Percentiles rank a stretch among this genome's conserved stretches.
These are phyloP conservation scores for Eimeria necatrix DNA, from an alignment of 169 alveolate species.

Conservation along the genomic window DNA sequence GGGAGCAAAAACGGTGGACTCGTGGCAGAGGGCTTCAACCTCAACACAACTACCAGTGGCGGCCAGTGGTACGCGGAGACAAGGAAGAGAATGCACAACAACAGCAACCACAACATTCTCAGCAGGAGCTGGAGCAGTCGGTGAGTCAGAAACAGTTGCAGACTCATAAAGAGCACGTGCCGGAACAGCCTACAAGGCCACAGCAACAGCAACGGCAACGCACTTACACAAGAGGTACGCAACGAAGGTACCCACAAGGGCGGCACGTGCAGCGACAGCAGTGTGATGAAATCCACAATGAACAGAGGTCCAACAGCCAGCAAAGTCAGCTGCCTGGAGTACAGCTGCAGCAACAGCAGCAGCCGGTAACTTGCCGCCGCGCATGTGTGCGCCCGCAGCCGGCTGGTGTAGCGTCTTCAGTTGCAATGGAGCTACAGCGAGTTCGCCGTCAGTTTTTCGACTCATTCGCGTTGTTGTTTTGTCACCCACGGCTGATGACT, in stretches of 20 bases:
- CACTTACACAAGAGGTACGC: not conserved
- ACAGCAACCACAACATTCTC: not conserved
- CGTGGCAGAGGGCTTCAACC: not conserved
- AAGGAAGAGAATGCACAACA: not conserved
- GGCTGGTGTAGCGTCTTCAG: constrained; percentile 5
- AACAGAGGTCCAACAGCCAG: constrained; percentile 4
- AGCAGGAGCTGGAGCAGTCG: not conserved
- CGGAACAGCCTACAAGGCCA: not conserved
- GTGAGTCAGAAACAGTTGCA: not conserved
- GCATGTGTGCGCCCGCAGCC: constrained; percentile 54
- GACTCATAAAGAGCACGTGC: not conserved
- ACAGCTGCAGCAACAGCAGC: constrained; percentile 38
- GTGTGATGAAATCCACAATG: not conserved
- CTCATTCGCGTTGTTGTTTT: constrained; percentile 15
- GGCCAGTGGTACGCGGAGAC: not conserved
- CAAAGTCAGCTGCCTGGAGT: not conserved
- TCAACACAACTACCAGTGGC: constrained; percentile 15
- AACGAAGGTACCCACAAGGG: not conserved
- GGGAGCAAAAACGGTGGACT: constrained; percentile 6
- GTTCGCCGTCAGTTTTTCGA: constrained; percentile 27
- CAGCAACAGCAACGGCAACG: not conserved
- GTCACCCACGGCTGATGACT: constrained; percentile 43
- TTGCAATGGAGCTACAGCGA: constrained; percentile 34
- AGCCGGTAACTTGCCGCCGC: constrained; percentile 5
- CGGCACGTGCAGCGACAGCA: not conserved